Percentiles rank a stretch among this genome's conserved stretches.
Conservation (phyloP, 371 early-diverging fungal genomes). For the Rhizopus sp. region DNA sequence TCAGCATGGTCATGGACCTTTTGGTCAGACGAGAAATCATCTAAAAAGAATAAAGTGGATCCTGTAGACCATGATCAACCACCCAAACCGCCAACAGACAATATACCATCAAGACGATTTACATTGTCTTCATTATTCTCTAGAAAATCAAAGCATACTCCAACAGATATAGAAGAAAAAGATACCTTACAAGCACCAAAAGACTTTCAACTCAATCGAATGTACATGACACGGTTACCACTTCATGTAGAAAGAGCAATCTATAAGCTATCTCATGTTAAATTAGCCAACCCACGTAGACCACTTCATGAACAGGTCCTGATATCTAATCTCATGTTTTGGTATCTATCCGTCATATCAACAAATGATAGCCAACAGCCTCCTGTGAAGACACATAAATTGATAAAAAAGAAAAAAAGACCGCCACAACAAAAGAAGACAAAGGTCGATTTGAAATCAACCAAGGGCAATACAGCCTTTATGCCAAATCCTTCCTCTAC, state of each 20-base stretch:
- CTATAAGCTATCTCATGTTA: constrained; percentile 90
- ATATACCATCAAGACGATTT: constrained; percentile 20
- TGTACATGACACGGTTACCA: constrained; percentile 67
- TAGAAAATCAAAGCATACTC: constrained; percentile 19
- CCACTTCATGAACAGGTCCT: constrained; percentile 91
- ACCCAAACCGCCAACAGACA: constrained; percentile 4
- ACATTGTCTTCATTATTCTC: constrained; percentile 32
- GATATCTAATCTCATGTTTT: constrained; percentile 95
- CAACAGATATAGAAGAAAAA: constrained; percentile 10
- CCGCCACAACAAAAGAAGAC: constrained; percentile 13
- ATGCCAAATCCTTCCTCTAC: constrained; percentile 8
- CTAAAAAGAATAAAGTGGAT: constrained; percentile 26
- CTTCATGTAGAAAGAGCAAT: constrained; percentile 87
- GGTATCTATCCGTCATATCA: constrained; percentile 80
- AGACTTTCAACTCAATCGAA: constrained; percentile 59
- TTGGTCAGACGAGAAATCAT: constrained; percentile 34
- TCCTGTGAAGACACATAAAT: constrained; percentile 17
- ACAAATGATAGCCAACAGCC: constrained; percentile 11
- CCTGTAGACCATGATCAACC: constrained; percentile 5
- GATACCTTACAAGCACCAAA: constrained; percentile 43
- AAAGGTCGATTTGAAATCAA: constrained; percentile 7
- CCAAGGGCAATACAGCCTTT: constrained; percentile 10
- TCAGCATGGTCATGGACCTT: constrained; percentile 48
- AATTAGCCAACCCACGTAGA: constrained; percentile 88
- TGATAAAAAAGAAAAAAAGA: constrained; percentile 16